Evolutionary conservation across 2,329 filamentous ascomycete genomes (phyloP).

Genomic region (Stachybotrys chartarum): DNA sequence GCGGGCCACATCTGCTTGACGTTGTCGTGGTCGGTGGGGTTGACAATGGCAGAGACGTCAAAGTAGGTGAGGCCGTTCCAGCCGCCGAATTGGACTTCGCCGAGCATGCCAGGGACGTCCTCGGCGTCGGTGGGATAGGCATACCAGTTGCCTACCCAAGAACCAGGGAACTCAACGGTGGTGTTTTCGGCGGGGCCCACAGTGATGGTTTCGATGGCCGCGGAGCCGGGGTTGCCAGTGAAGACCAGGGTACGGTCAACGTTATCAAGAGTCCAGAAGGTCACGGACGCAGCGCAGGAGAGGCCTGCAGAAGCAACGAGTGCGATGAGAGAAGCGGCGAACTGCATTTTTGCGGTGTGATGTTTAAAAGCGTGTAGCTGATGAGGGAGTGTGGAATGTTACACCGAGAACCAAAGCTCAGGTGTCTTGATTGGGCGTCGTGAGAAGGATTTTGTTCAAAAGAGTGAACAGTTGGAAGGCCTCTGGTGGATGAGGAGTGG

Average conservation of each 20-base stretch:
- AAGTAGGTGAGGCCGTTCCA: slow-evolving; percentile 45
- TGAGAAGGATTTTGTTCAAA: not conserved
- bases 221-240: slow-evolving; percentile 33
- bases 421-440: not conserved
- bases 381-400: slow-evolving; percentile 8
- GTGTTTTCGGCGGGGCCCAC: slow-evolving; percentile 30
- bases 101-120: slow-evolving; percentile 42
- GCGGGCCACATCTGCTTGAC: slow-evolving; percentile 49
- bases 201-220: slow-evolving; percentile 27
- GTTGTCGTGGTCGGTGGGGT: slow-evolving; percentile 39
- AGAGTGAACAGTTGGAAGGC: not conserved
- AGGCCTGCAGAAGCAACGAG: slow-evolving; percentile 34
- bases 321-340: slow-evolving; percentile 37
- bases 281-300: slow-evolving; percentile 41
- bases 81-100: slow-evolving; percentile 43
- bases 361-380: slow-evolving; percentile 11
- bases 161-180: slow-evolving; percentile 33
- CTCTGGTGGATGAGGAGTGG: slow-evolving; percentile 10
- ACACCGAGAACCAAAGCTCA: not conserved
- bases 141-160: slow-evolving; percentile 45
- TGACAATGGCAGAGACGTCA: slow-evolving; percentile 52
- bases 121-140: slow-evolving; percentile 36
- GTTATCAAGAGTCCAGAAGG: slow-evolving; percentile 52
- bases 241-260: slow-evolving; percentile 43
- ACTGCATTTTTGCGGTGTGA: slow-evolving; percentile 43